Conservation (phyloP, 202 grass and related monocot species). For the Hordeum pubiflorum region DNA sequence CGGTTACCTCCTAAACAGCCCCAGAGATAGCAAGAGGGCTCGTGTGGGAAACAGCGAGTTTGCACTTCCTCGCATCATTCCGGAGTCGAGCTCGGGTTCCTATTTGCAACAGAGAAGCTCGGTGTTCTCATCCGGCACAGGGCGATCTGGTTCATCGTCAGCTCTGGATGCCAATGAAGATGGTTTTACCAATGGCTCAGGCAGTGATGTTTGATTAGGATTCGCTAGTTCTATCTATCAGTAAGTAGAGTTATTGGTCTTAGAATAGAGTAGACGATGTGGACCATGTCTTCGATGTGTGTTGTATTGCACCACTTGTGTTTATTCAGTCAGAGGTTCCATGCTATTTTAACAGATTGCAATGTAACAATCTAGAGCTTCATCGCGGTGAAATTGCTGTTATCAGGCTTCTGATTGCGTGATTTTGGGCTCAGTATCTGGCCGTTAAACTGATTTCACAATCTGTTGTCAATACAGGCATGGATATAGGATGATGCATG, state of each 20-base stretch:
- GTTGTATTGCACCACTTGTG: neutral
- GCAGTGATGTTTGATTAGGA: constrained; percentile 16
- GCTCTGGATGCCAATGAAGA: neutral
- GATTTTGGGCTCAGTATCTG: neutral
- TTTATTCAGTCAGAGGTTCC: neutral
- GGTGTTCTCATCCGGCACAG: neutral
- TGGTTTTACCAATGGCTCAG: constrained; percentile 11
- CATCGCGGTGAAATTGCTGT: neutral
- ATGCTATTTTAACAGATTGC: neutral
- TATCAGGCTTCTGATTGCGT: neutral
- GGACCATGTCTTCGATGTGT: neutral
- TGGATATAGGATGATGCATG: too few species aligned
- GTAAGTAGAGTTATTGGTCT: neutral
- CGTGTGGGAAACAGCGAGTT: neutral
- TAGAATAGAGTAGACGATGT: neutral
- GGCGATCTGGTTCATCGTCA: neutral
- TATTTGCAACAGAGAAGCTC: neutral
- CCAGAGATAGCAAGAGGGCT: neutral
- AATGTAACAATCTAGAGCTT: neutral
- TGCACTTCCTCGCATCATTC: constrained; percentile 8
- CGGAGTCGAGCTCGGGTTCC: constrained; percentile 35
- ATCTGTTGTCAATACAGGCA: neutral
- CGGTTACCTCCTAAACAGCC: constrained; percentile 6
- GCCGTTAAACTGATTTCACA: neutral
- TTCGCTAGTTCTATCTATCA: neutral